phyloP scores from a whole-genome alignment of 2,329 filamentous ascomycete species.

The Aspergillus bombycis region DNA sequence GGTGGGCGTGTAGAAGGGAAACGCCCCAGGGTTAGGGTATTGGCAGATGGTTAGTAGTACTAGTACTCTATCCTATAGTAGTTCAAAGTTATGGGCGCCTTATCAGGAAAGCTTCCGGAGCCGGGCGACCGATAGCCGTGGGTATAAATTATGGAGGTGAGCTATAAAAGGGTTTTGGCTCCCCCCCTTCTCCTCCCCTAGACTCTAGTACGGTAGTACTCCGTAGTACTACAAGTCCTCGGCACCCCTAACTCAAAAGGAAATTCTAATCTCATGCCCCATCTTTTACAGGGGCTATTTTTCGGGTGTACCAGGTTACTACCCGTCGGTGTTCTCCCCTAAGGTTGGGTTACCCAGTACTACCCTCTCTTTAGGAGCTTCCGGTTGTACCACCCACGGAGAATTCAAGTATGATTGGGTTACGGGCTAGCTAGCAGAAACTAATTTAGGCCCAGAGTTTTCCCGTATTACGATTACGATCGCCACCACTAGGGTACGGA shows the following conservation, averaged over 20 bases:
- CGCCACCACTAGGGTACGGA: constrained; percentile 1
- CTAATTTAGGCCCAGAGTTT: not conserved
- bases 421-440: not conserved
- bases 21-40: not conserved
- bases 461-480: constrained; percentile 7
- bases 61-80: not conserved
- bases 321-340: not conserved
- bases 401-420: not conserved
- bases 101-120: constrained; percentile 1
- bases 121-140: not conserved
- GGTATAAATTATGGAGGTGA: not conserved
- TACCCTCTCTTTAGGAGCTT: not conserved
- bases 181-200: not conserved
- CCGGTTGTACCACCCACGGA: not conserved
- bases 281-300: constrained; percentile 4
- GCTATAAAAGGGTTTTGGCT: not conserved
- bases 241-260: constrained; percentile 3
- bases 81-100: not conserved
- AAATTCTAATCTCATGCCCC: constrained; percentile 4
- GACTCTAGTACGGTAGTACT: too few species aligned
- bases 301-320: constrained; percentile 7
- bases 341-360: constrained; percentile 3
- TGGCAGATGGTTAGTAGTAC: not conserved
- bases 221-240: not conserved
- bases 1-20: not conserved